These are phyloP conservation scores for Daucus carota DNA, from an alignment of 129 eudicot genomes.

Conservation along the genomic window DH1_v3.0 NC_030381.2:33264501-33265000, in stretches of 20 bases:
- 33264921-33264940: constrained; percentile 27
- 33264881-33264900: background rate
- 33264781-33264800: background rate
- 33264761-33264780: too few species aligned
- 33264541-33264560: background rate
- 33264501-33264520: too few species aligned
- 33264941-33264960: constrained; percentile 45
- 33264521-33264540: too few species aligned
- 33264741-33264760: too few species aligned
- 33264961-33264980: constrained; percentile 42
- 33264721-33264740: too few species aligned
- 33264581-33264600: background rate
- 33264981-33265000: constrained; percentile 62
- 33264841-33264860: background rate
- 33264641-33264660: background rate
- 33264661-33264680: background rate
- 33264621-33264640: background rate
- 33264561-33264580: background rate
- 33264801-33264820: too few species aligned
- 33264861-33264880: background rate
- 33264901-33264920: constrained; percentile 28
- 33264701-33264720: too few species aligned
- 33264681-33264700: too few species aligned
- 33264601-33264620: background rate
- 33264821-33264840: background rate